These are phyloP conservation scores for Septoria petroselini DNA, from an alignment of 2,329 filamentous ascomycete genomes.

Conservation along the genomic window DNA sequence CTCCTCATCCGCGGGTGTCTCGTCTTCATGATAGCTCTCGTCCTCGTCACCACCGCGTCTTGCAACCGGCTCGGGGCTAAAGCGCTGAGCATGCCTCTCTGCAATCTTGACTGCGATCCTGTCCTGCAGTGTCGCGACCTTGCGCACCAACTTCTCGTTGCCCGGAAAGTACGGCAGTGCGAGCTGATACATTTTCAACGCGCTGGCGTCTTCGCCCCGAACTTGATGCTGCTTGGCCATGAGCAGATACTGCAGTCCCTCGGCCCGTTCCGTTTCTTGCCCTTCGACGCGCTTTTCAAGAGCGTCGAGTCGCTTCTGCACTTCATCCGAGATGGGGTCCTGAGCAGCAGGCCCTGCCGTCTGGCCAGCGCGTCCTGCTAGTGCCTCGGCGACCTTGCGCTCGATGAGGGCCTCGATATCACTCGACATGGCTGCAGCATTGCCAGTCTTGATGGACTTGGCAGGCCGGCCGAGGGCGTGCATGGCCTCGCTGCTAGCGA, in stretches of 20 bases:
- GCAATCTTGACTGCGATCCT: conserved; percentile 46
- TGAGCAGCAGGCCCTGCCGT: conserved; percentile 21
- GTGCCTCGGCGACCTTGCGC: conserved; percentile 83
- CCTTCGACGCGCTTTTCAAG: conserved; percentile 81
- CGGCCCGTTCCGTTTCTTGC: conserved; percentile 68
- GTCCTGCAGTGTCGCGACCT: conserved; percentile 55
- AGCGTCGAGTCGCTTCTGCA: conserved; percentile 76
- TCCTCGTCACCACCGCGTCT: conserved; percentile 36
- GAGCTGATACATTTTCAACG: conserved; percentile 80
- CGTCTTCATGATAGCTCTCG: conserved; percentile 44
- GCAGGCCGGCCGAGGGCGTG: conserved; percentile 40
- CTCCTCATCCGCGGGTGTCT: conserved; percentile 35
- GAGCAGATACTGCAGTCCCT: conserved; percentile 81
- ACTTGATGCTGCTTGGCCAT: conserved; percentile 90
- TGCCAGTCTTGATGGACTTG: conserved; percentile 40
- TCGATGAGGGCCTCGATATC: conserved; percentile 90
- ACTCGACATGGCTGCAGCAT: conserved; percentile 44
- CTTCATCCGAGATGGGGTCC: conserved; percentile 63
- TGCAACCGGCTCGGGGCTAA: conserved; percentile 7
- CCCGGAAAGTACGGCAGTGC: conserved; percentile 82
- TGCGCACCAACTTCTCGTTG: conserved; percentile 68
- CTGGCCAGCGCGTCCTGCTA: conserved; percentile 65
- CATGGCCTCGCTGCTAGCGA: conserved; percentile 41
- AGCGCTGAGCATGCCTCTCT: conserved; percentile 20
- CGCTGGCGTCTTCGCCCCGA: conserved; percentile 71